phyloP scores from a whole-genome alignment of 768 basidiomycete genomes.

The Paxillus ammoniavirescens region DNA sequence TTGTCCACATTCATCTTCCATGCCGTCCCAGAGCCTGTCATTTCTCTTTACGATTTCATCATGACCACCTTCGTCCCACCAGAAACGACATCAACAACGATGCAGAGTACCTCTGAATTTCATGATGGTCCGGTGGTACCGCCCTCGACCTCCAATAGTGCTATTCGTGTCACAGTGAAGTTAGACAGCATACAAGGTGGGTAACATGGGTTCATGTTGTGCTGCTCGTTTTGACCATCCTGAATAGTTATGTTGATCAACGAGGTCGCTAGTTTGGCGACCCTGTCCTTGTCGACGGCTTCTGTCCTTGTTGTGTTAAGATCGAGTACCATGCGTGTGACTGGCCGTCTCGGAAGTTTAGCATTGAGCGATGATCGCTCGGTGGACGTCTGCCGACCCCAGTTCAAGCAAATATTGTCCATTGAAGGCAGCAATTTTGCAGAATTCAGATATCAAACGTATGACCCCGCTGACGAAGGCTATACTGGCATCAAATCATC shows the following conservation, averaged over 20 bases:
- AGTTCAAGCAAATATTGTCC: slow-evolving; percentile 83
- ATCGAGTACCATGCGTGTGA: slow-evolving; percentile 71
- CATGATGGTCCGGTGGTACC: neutral
- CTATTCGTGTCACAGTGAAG: slow-evolving; percentile 80
- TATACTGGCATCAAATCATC: slow-evolving; percentile 83
- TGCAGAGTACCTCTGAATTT: slow-evolving; percentile 10
- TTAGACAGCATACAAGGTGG: slow-evolving; percentile 81
- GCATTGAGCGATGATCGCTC: slow-evolving; percentile 74
- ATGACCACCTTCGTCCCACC: slow-evolving; percentile 91
- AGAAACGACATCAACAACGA: slow-evolving; percentile 7
- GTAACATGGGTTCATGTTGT: slow-evolving; percentile 13
- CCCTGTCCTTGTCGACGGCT: slow-evolving; percentile 86
- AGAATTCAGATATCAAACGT: slow-evolving; percentile 92
- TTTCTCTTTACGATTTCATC: slow-evolving; percentile 92
- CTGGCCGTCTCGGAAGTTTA: slow-evolving; percentile 80
- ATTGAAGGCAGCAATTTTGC: slow-evolving; percentile 95
- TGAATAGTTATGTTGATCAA: slow-evolving; percentile 73
- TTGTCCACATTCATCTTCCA: slow-evolving; percentile 90
- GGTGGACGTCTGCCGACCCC: slow-evolving; percentile 47
- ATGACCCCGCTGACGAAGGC: slow-evolving; percentile 65
- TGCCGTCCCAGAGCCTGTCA: slow-evolving; percentile 85
- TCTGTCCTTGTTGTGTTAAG: slow-evolving; percentile 77
- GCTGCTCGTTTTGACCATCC: slow-evolving; percentile 9
- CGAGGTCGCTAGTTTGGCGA: slow-evolving; percentile 68
- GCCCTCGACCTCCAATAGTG: slow-evolving; percentile 36